Conservation (phyloP, 495 filamentous ascomycete genomes). For the Pyrenula massariospora region DNA sequence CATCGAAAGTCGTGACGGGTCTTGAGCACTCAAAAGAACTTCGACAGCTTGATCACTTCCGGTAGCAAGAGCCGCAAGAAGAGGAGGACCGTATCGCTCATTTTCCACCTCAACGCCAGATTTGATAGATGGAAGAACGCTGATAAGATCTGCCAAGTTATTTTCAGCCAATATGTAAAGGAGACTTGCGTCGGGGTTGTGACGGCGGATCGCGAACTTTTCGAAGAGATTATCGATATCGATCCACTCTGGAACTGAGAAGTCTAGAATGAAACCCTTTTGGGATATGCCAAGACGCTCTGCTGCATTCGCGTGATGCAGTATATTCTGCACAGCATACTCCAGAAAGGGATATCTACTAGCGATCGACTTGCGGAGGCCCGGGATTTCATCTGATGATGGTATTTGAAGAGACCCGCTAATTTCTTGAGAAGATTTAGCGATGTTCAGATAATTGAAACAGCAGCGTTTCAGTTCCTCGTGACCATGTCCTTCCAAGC, state of each 20-base stretch:
- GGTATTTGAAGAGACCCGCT: conserved; percentile 9
- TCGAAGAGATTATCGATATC: conserved; percentile 25
- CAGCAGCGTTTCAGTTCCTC: conserved; percentile 24
- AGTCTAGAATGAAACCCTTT: conserved; percentile 19
- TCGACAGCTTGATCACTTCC: conserved; percentile 11
- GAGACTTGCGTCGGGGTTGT: conserved; percentile 21
- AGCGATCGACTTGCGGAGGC: conserved; percentile 10
- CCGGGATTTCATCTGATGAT: conserved; percentile 8
- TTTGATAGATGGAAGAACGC: conserved; percentile 7
- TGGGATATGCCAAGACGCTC: conserved; percentile 19
- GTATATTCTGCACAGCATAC: conserved; percentile 29
- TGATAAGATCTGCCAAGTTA: conserved; percentile 25
- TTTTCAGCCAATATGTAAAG: conserved; percentile 36
- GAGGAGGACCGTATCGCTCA: conserved; percentile 25
- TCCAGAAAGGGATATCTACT: conserved; percentile 27
- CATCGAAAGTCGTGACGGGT: conserved; percentile 4
- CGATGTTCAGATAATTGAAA: conserved; percentile 9
- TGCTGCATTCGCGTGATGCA: conserved; percentile 32
- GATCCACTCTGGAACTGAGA: conserved; percentile 24
- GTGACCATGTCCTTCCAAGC: conserved; percentile 18
- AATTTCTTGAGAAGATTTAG: too few species aligned
- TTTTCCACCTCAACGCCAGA: conserved; percentile 16
- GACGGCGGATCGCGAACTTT: conserved; percentile 14
- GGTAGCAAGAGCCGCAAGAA: conserved; percentile 30
- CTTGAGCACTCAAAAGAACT: conserved; percentile 12